These are phyloP conservation scores for Saturnispora zaruensis DNA, from an alignment of 805 yeast species.

Conservation along the genomic window DNA sequence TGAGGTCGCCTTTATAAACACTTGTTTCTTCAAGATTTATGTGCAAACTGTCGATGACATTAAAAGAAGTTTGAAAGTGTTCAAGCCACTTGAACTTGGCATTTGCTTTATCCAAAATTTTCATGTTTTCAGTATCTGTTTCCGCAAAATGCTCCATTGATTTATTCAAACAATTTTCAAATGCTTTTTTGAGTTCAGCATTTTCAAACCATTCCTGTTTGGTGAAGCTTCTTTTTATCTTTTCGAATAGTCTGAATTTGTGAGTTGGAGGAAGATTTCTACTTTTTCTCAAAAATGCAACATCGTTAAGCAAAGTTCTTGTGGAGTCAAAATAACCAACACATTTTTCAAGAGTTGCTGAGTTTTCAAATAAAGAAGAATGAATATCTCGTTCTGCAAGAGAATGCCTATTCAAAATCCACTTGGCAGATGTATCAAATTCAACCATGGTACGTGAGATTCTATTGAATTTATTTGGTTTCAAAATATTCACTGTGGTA, in stretches of 20 bases:
- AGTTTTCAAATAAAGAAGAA: slow-evolving; percentile 24
- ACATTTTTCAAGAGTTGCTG: slow-evolving; percentile 8
- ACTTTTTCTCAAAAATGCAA: slow-evolving; percentile 39
- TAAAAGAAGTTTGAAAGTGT: slow-evolving; percentile 27
- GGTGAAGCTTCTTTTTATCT: slow-evolving; percentile 18
- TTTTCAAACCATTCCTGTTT: slow-evolving; percentile 35
- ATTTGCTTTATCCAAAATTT: slow-evolving; percentile 17
- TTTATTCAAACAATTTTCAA: slow-evolving; percentile 23
- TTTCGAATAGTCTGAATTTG: slow-evolving; percentile 22
- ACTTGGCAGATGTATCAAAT: slow-evolving; percentile 55
- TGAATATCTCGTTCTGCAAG: slow-evolving; percentile 42
- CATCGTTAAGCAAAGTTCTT: slow-evolving; percentile 51
- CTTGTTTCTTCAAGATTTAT: slow-evolving; percentile 9
- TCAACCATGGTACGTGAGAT: slow-evolving; percentile 61
- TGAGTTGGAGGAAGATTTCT: slow-evolving; percentile 27
- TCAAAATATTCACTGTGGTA: slow-evolving; percentile 24
- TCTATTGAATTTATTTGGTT: slow-evolving; percentile 33
- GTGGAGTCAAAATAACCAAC: slow-evolving; percentile 36
- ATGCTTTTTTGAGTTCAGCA: slow-evolving; percentile 29
- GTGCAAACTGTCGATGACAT: slow-evolving; percentile 17
- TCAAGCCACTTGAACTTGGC: slow-evolving; percentile 19
- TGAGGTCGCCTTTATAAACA: not conserved
- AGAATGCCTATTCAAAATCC: slow-evolving; percentile 47
- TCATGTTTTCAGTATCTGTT: slow-evolving; percentile 3
- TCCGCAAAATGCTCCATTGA: slow-evolving; percentile 15